These are phyloP conservation scores for Kandelia obovata DNA, from an alignment of 345 rosid species.

Conservation along the genomic window DNA sequence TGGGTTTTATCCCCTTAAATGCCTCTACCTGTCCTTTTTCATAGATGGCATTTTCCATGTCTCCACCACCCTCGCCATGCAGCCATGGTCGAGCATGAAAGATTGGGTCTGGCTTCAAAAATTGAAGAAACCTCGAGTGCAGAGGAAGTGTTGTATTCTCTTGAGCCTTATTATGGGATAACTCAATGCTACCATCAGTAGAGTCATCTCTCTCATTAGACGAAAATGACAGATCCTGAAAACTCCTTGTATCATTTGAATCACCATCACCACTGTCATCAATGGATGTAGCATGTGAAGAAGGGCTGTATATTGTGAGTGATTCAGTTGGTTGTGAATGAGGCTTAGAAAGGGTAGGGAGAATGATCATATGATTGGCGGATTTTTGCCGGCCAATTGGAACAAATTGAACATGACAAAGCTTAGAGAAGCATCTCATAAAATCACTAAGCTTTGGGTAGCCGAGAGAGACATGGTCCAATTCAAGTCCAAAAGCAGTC, in stretches of 20 bases:
- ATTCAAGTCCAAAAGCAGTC: slow-evolving; percentile 49
- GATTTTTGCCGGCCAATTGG: slow-evolving; percentile 35
- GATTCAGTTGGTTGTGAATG: slow-evolving; percentile 22
- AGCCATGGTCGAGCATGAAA: slow-evolving; percentile 18
- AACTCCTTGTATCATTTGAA: slow-evolving; percentile 12
- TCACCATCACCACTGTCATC: slow-evolving; percentile 12
- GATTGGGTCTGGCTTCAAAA: slow-evolving; percentile 27
- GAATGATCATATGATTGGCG: slow-evolving; percentile 66
- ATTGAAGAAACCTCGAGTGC: slow-evolving; percentile 15
- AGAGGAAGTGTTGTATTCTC: slow-evolving; percentile 6
- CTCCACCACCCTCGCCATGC: slow-evolving; percentile 6
- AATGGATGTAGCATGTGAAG: slow-evolving; percentile 11
- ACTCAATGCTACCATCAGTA: slow-evolving; percentile 7
- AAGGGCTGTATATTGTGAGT: slow-evolving; percentile 5
- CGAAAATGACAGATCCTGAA: slow-evolving; percentile 20
- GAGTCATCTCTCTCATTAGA: slow-evolving; percentile 21
- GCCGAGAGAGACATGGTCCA: slow-evolving; percentile 74
- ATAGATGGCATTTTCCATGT: background rate
- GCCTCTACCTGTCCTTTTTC: slow-evolving; percentile 12
- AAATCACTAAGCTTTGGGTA: slow-evolving; percentile 74
- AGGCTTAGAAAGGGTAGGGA: slow-evolving; percentile 39
- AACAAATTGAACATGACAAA: slow-evolving; percentile 43
- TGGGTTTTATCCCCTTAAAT: slow-evolving; percentile 8
- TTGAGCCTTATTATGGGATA: slow-evolving; percentile 6
- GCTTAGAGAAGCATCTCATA: slow-evolving; percentile 49